Evolutionary conservation across 2,329 filamentous ascomycete species (phyloP).

Genomic region (Microdochium trichocladiopsis): DNA sequence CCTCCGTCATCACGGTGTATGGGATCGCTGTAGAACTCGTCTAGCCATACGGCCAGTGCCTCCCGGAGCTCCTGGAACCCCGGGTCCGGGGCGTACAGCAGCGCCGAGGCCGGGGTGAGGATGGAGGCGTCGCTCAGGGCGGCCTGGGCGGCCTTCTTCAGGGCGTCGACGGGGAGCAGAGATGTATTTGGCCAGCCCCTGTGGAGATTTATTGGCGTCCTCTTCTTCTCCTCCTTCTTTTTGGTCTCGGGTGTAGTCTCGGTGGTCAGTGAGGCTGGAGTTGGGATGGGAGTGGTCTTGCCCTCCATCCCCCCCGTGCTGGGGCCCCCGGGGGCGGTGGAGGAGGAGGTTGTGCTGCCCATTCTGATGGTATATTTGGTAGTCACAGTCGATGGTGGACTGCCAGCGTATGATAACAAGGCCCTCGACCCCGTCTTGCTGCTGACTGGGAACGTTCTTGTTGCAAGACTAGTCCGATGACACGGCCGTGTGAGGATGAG

Average conservation of each 20-base stretch:
- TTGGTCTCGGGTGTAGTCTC: too few species aligned
- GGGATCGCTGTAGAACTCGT: constrained; percentile 42
- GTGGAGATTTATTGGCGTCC: constrained; percentile 53
- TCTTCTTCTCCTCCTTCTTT: constrained; percentile 5
- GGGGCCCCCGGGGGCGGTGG: too few species aligned
- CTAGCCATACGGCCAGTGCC: constrained; percentile 65
- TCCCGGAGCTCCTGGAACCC: constrained; percentile 66
- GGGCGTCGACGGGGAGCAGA: constrained; percentile 58
- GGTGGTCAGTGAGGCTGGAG: too few species aligned
- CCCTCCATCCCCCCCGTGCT: too few species aligned
- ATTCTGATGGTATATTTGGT: background rate
- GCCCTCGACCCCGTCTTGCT: background rate
- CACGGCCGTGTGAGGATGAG: constrained; percentile 7
- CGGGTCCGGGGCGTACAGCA: constrained; percentile 73
- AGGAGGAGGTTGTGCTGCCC: background rate
- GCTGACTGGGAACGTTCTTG: too few species aligned
- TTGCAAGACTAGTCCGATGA: too few species aligned
- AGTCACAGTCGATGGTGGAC: background rate
- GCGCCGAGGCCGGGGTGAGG: constrained; percentile 44
- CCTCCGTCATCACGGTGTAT: constrained; percentile 4
- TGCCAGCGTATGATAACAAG: background rate
- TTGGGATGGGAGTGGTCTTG: too few species aligned
- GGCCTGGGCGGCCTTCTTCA: constrained; percentile 52
- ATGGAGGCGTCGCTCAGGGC: constrained; percentile 54
- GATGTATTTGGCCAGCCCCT: constrained; percentile 58